phyloP scores from a whole-genome alignment of 2,329 filamentous ascomycete species.

The Pestalotiopsis sp. region DNA sequence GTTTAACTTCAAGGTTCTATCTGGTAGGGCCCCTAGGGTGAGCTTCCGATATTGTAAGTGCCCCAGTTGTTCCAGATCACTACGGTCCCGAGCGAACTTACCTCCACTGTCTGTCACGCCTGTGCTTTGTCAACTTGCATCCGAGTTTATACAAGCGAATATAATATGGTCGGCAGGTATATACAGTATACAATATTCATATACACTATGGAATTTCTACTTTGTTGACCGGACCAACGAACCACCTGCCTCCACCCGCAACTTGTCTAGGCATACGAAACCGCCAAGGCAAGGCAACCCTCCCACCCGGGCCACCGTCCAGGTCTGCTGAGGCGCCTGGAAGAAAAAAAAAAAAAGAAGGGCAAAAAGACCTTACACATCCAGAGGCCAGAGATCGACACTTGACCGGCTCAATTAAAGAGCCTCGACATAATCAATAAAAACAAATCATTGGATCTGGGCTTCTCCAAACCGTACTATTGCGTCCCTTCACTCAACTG shows the following conservation, averaged over 20 bases:
- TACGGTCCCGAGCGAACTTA: not conserved
- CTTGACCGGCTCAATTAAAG: not conserved
- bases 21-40: no score
- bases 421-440: not conserved
- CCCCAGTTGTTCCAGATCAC: not conserved
- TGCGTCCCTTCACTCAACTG: not conserved
- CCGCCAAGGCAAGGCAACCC: slow-evolving; percentile 7
- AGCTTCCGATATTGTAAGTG: no score
- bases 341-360: not conserved
- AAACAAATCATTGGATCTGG: not conserved
- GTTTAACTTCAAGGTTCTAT: no score
- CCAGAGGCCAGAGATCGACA: not conserved
- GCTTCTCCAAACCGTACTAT: not conserved
- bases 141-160: not conserved
- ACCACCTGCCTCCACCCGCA: not conserved
- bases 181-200: not conserved
- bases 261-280: not conserved
- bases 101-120: not conserved
- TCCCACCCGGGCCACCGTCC: no score
- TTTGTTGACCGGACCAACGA: not conserved
- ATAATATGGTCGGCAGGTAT: not conserved
- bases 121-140: no score
- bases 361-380: not conserved
- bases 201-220: not conserved
- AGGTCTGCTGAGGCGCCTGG: not conserved